Percentiles rank a stretch among this genome's conserved stretches.
These are phyloP conservation scores for Cicer bijugum DNA, from an alignment of 306 rosid species.

Conservation along the genomic window DNA sequence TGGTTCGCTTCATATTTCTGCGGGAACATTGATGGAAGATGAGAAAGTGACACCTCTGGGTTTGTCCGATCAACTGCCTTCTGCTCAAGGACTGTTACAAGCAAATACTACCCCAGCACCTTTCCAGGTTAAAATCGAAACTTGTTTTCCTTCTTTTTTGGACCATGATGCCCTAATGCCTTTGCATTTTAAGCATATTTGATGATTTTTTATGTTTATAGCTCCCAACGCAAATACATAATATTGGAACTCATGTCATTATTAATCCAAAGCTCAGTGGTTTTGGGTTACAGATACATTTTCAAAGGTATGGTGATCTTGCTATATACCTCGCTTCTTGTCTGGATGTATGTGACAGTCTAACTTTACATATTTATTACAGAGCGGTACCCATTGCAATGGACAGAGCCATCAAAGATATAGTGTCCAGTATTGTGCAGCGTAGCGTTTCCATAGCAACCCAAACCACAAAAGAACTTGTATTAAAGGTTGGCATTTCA, in stretches of 20 bases:
- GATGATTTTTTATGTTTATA: slow-evolving; percentile 47
- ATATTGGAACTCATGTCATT: slow-evolving; percentile 78
- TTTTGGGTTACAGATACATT: slow-evolving; percentile 79
- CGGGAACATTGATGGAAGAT: slow-evolving; percentile 81
- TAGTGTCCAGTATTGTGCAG: slow-evolving; percentile 82
- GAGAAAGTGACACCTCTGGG: slow-evolving; percentile 76
- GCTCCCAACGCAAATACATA: slow-evolving; percentile 79
- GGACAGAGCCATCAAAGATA: slow-evolving; percentile 96
- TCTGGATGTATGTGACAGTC: slow-evolving; percentile 20
- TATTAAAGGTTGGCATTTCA: slow-evolving; percentile 73
- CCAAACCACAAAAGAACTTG: slow-evolving; percentile 97
- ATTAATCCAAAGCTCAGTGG: slow-evolving; percentile 81
- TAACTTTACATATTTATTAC: slow-evolving; percentile 42
- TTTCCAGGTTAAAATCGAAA: slow-evolving; percentile 64
- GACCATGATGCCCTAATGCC: background rate
- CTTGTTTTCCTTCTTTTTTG: slow-evolving; percentile 22
- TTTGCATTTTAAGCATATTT: slow-evolving; percentile 20
- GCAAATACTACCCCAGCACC: slow-evolving; percentile 70
- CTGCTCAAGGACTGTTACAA: slow-evolving; percentile 84
- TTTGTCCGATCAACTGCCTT: slow-evolving; percentile 79
- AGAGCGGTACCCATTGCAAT: slow-evolving; percentile 91
- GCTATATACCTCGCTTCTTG: slow-evolving; percentile 27
- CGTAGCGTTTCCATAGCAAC: slow-evolving; percentile 99
- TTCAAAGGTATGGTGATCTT: slow-evolving; percentile 74
- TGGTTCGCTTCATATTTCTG: slow-evolving; percentile 74